These are phyloP conservation scores for Chlamydomonas applanata DNA, from an alignment of 139 green algal species.

Conservation along the genomic window DNA sequence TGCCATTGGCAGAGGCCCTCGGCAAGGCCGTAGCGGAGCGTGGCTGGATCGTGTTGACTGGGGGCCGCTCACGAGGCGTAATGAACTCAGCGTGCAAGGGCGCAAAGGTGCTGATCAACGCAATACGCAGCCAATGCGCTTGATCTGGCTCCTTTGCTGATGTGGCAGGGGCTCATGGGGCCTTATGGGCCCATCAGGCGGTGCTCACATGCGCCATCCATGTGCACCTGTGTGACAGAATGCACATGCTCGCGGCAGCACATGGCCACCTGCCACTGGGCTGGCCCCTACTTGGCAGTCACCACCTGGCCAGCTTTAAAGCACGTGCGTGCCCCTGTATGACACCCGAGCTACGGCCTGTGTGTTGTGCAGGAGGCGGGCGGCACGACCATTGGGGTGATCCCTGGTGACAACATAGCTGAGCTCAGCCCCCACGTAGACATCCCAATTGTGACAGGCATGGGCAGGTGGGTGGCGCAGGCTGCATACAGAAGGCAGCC, in stretches of 20 bases:
- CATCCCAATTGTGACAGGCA: constrained; percentile 46
- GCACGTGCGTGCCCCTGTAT: neutral
- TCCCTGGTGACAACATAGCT: constrained; percentile 11
- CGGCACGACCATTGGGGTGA: constrained; percentile 35
- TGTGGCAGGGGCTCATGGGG: neutral
- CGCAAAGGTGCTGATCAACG: constrained; percentile 12
- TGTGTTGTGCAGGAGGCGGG: constrained; percentile 20
- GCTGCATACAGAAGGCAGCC: too few relatives aligned
- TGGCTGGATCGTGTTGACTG: constrained; percentile 5
- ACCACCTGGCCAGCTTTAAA: neutral
- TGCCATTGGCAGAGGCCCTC: too few relatives aligned
- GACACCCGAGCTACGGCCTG: neutral
- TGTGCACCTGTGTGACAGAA: neutral
- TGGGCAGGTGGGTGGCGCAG: constrained; percentile 22
- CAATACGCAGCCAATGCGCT: neutral
- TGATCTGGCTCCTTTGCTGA: too few relatives aligned
- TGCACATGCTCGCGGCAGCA: neutral
- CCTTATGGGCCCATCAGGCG: neutral
- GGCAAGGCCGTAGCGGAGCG: too few relatives aligned
- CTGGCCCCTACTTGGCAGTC: too few relatives aligned
- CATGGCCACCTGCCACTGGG: too few relatives aligned
- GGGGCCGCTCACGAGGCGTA: constrained; percentile 16
- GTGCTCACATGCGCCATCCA: neutral
- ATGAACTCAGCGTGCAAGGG: constrained; percentile 30
- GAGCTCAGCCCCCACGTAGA: constrained; percentile 30